A percentile compares a stretch with the other conserved stretches of the same genome.
These are phyloP conservation scores for Scleroderma bovista DNA, from an alignment of 768 basidiomycete genomes.

Conservation along the genomic window DNA sequence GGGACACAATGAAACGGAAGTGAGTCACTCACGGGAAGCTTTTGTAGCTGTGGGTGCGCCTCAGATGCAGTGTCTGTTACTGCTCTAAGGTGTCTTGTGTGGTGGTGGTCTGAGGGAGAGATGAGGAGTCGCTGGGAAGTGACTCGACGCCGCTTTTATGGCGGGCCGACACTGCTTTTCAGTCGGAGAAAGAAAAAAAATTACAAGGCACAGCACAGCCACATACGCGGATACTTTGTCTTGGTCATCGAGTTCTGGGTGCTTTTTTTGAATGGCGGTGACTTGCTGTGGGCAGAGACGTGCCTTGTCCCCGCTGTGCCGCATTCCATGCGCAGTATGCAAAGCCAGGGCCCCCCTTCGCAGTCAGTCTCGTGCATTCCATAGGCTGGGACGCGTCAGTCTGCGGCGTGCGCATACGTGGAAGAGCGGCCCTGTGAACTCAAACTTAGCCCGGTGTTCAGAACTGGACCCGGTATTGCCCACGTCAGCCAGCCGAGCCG, in stretches of 20 bases:
- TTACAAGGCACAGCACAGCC: slow-evolving; percentile 17
- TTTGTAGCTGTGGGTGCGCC: slow-evolving; percentile 3
- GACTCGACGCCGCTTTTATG: slow-evolving; percentile 30
- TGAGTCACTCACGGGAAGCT: slow-evolving; percentile 24
- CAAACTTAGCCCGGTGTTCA: neutral
- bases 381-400: neutral
- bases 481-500: too few species aligned
- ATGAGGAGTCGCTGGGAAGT: slow-evolving; percentile 5
- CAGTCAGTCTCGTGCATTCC: neutral
- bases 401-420: neutral
- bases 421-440: neutral
- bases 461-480: neutral
- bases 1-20: slow-evolving; percentile 26
- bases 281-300: neutral
- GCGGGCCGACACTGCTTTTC: slow-evolving; percentile 28
- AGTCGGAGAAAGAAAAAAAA: slow-evolving; percentile 29
- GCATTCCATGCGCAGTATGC: neutral
- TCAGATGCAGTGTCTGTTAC: slow-evolving; percentile 20
- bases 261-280: too few species aligned
- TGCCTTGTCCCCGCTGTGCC: neutral
- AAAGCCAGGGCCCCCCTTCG: neutral
- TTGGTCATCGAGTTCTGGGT: too few species aligned
- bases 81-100: slow-evolving; percentile 8
- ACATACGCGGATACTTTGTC: too few species aligned
- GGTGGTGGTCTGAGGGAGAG: slow-evolving; percentile 16